phyloP scores from a whole-genome alignment of 1,284 basidiomycete genomes.

The Exobasidium cylindrosporum region DNA sequence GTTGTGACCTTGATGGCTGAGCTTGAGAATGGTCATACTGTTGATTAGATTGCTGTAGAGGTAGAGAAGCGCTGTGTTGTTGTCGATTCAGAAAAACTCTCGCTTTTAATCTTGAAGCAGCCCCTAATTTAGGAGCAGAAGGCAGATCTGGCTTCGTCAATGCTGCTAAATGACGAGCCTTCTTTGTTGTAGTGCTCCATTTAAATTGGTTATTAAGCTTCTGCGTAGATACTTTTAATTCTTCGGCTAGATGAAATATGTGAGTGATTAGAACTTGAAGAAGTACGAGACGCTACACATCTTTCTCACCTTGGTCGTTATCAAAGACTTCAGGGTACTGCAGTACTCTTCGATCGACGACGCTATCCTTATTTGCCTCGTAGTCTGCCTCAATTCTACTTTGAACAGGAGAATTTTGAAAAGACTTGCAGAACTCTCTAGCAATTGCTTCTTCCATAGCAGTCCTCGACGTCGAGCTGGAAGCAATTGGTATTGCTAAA shows the following conservation, averaged over 20 bases:
- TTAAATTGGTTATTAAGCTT: neutral
- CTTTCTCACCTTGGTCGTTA: neutral
- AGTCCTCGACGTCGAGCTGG: neutral
- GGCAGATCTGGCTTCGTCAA: neutral
- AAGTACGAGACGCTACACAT: too few relatives aligned
- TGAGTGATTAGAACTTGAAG: too few relatives aligned
- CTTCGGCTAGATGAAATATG: too few relatives aligned
- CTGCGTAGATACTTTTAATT: neutral
- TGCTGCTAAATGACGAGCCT: neutral
- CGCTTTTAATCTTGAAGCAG: neutral
- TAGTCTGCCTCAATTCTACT: neutral
- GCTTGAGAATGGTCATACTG: too few relatives aligned
- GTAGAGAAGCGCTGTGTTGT: neutral
- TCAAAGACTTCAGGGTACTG: conserved; percentile 2
- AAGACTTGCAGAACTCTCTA: neutral
- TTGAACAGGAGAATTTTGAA: neutral
- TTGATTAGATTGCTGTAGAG: too few relatives aligned
- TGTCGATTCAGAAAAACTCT: neutral
- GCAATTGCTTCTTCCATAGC: neutral
- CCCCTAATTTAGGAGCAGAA: neutral
- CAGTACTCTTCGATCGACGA: neutral
- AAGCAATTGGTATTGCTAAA: too few relatives aligned
- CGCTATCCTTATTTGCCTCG: neutral
- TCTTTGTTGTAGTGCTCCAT: neutral
- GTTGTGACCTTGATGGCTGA: too few relatives aligned